Base-by-base conservation (phyloP, 371 early-diverging fungal genomes). In the Mucor lusitanicus region DNA sequence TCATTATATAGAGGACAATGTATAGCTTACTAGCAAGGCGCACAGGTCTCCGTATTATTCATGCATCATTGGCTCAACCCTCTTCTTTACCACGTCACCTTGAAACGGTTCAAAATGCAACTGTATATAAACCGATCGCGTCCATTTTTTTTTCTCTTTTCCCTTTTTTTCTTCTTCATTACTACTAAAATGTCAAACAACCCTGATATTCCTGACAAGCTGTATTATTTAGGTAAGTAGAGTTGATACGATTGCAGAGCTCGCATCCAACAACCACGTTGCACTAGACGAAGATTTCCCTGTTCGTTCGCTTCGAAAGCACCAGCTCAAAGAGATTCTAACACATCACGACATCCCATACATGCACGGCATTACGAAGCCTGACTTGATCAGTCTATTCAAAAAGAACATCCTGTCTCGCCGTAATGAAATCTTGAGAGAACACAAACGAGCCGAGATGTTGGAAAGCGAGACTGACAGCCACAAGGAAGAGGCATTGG, bases 301-400 rank as follows among this genome's bases (percentile, higher is more conserved):
- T 32, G 6, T 72, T 3, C 48, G 72, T 6, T 63, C 64, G n/a
- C 57, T 68, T 4, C 64, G 68, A 33, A 72, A 64, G n/a, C 57
- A 55, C 32, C 68, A 72, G 35, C 30, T 72, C 2, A 57, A 68
- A 25, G 68, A 72, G 6, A 72, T 72, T 21, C 21, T 72, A 6
- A 17, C 33, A 2, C 15, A 60, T 2, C 64, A 72, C 23, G 13
- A 61, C 9, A 54, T 72, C 13, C 56, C 68, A 9, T 55, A 67
- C 8, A n/a, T 53, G 15, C 44, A 59, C 4, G 55, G 32, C 33
- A 55, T 56, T 11, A 55, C 40, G 6, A 50, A 62, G 13, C 11
- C 13, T 1, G 64, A 68, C 2, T 35, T 72, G 9, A 53, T 68
- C 19, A 32, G 50, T 2, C 12, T 64, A 5, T 72, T 72, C 33